Percentiles rank a stretch among this genome's conserved stretches.
Evolutionary conservation across 257 asterid species (phyloP).

Genomic region (Agastache rugosa): DNA sequence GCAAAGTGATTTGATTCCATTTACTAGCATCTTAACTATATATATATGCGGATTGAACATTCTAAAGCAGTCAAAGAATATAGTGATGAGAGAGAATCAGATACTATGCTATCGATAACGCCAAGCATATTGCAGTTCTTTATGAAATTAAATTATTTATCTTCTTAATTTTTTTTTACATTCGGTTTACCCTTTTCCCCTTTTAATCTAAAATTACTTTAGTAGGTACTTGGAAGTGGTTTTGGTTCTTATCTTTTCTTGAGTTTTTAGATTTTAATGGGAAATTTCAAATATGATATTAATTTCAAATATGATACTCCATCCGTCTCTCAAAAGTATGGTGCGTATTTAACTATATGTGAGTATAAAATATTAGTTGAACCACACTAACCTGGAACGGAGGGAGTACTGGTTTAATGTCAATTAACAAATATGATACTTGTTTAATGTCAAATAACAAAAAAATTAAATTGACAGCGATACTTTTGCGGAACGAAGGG

Average conservation of each 20-base stretch:
- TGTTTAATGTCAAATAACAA: too few species aligned
- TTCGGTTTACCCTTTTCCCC: background rate
- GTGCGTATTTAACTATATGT: too few species aligned
- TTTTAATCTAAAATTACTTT: background rate
- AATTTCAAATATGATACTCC: too few species aligned
- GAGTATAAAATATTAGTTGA: too few species aligned
- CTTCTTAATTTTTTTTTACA: background rate
- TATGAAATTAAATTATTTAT: background rate
- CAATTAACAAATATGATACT: too few species aligned
- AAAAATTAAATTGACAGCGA: background rate
- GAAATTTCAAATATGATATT: background rate
- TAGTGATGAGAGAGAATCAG: slow-evolving; percentile 28
- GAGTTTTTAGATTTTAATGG: background rate
- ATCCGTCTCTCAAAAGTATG: too few species aligned
- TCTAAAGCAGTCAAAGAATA: background rate
- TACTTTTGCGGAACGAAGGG: too few species aligned
- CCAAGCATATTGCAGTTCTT: slow-evolving; percentile 27
- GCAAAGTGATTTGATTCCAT: slow-evolving; percentile 24
- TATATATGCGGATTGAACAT: slow-evolving; percentile 15
- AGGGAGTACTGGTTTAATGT: too few species aligned
- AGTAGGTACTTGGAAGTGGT: background rate
- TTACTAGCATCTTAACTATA: slow-evolving; percentile 18
- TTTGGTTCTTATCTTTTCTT: background rate
- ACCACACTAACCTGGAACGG: too few species aligned
- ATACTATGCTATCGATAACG: slow-evolving; percentile 37